These are phyloP conservation scores for Pluteus cervinus DNA, from an alignment of 768 basidiomycete species.

Conservation along the genomic window DNA sequence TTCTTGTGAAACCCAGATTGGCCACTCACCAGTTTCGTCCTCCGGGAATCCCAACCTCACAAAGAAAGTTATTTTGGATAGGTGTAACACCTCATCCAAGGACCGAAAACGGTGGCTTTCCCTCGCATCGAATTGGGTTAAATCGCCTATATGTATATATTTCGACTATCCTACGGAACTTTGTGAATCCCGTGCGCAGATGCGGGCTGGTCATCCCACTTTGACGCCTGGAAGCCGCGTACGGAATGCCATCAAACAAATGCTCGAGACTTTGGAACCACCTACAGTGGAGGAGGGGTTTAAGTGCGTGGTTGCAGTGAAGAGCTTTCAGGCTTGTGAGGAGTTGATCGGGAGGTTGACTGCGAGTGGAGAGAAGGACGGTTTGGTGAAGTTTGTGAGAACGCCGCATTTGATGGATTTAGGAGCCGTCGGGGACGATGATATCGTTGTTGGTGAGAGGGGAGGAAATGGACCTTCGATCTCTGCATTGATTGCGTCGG, in stretches of 20 bases:
- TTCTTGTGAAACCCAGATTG: slow-evolving; percentile 46
- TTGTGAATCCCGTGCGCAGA: slow-evolving; percentile 50
- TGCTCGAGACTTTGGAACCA: slow-evolving; percentile 36
- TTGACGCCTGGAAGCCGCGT: slow-evolving; percentile 50
- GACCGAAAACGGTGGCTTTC: slow-evolving; percentile 46
- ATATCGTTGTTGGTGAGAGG: slow-evolving; percentile 37
- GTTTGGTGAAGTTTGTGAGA: slow-evolving; percentile 52
- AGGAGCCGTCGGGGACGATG: slow-evolving; percentile 50
- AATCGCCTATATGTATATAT: slow-evolving; percentile 41
- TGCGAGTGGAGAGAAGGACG: slow-evolving; percentile 29
- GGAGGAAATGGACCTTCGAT: no score
- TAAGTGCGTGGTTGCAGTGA: slow-evolving; percentile 38
- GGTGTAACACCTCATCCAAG: slow-evolving; percentile 44
- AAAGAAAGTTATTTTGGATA: slow-evolving; percentile 43
- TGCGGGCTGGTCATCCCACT: slow-evolving; percentile 52
- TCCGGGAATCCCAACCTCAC: no score
- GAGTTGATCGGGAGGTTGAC: slow-evolving; percentile 41
- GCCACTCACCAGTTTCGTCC: slow-evolving; percentile 27
- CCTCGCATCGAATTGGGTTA: slow-evolving; percentile 42
- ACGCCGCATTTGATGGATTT: slow-evolving; percentile 55
- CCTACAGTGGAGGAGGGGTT: slow-evolving; percentile 51
- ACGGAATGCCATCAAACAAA: slow-evolving; percentile 48
- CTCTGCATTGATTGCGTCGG: no score
- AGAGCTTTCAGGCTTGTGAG: slow-evolving; percentile 44
- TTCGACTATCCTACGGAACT: slow-evolving; percentile 48